Conservation (phyloP, 352 stramenopile species). For the Aphanomyces astaci region DNA sequence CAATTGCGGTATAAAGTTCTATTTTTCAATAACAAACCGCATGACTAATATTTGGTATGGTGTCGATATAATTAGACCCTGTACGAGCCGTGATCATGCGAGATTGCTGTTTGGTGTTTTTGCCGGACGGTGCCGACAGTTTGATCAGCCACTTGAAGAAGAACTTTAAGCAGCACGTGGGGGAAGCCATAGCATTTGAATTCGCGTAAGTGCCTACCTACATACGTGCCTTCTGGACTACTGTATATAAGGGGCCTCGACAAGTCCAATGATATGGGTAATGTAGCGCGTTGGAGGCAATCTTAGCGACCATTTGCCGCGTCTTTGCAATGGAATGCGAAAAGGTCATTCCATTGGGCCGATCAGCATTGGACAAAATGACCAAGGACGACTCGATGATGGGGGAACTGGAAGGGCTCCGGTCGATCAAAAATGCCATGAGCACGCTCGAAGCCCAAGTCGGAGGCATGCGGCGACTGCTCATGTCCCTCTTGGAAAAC, state of each 20-base stretch:
- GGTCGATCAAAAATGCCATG: background rate
- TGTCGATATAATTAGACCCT: too few relatives aligned
- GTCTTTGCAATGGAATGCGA: constrained; percentile 19
- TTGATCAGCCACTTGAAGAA: constrained; percentile 35
- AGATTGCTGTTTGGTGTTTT: constrained; percentile 34
- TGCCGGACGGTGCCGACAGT: constrained; percentile 38
- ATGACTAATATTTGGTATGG: too few relatives aligned
- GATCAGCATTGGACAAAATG: background rate
- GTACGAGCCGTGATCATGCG: constrained; percentile 39
- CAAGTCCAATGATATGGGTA: too few relatives aligned
- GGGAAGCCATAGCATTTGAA: constrained; percentile 27
- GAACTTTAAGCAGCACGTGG: constrained; percentile 34
- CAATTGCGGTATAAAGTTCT: constrained; percentile 65
- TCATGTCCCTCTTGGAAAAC: constrained; percentile 18
- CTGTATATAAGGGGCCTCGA: too few relatives aligned
- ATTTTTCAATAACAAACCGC: too few relatives aligned
- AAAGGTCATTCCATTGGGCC: background rate
- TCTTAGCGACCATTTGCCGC: constrained; percentile 13
- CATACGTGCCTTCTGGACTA: too few relatives aligned
- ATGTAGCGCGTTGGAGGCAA: constrained; percentile 10
- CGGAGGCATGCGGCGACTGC: constrained; percentile 8
- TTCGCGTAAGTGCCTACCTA: constrained; percentile 31
- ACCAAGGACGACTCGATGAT: constrained; percentile 5
- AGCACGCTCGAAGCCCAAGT: constrained; percentile 27
- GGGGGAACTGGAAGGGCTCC: background rate